phyloP scores from a whole-genome alignment of 495 filamentous ascomycete genomes.

The Annulohypoxylon moriforme region DNA sequence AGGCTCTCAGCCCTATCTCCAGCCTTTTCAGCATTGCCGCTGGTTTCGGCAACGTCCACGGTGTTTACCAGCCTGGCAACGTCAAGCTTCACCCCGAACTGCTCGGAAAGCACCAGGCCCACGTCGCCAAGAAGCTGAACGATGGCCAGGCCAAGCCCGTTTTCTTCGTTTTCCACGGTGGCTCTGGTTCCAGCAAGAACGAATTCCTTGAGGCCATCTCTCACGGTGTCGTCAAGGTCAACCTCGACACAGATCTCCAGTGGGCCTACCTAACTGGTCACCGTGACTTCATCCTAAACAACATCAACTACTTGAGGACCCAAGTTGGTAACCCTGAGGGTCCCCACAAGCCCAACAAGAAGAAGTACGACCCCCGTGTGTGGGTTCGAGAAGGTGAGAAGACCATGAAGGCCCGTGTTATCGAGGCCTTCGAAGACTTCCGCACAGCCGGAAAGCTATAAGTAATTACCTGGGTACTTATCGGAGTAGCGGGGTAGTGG shows the following conservation, averaged over 20 bases:
- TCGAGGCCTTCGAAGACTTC: slow-evolving; percentile 89
- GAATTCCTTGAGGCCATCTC: slow-evolving; percentile 89
- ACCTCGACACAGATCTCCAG: slow-evolving; percentile 90
- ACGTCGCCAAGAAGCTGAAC: slow-evolving; percentile 77
- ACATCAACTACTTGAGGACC: slow-evolving; percentile 91
- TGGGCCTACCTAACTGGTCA: slow-evolving; percentile 89
- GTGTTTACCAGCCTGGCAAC: slow-evolving; percentile 99
- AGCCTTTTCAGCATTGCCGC: slow-evolving; percentile 98
- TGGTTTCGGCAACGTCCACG: slow-evolving; percentile 98
- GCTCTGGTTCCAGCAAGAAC: slow-evolving; percentile 86
- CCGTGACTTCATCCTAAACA: slow-evolving; percentile 90
- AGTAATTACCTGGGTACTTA: slow-evolving; percentile 43
- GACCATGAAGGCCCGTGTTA: slow-evolving; percentile 87
- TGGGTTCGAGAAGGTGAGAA: slow-evolving; percentile 97
- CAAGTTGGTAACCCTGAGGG: slow-evolving; percentile 96
- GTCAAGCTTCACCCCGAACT: slow-evolving; percentile 95
- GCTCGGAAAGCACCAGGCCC: slow-evolving; percentile 91
- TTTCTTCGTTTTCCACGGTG: slow-evolving; percentile 99
- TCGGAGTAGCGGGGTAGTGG: background rate
- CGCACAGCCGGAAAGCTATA: slow-evolving; percentile 88
- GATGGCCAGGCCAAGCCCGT: slow-evolving; percentile 80
- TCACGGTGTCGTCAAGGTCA: slow-evolving; percentile 98
- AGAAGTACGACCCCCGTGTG: slow-evolving; percentile 86
- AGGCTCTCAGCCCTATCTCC: slow-evolving; percentile 80
- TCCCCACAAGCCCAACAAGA: slow-evolving; percentile 98